Evolutionary conservation across 495 filamentous ascomycete genomes (phyloP), one percentile per base, ranked within the genome.

Genomic region (Amniculicola lignicola): DNA sequence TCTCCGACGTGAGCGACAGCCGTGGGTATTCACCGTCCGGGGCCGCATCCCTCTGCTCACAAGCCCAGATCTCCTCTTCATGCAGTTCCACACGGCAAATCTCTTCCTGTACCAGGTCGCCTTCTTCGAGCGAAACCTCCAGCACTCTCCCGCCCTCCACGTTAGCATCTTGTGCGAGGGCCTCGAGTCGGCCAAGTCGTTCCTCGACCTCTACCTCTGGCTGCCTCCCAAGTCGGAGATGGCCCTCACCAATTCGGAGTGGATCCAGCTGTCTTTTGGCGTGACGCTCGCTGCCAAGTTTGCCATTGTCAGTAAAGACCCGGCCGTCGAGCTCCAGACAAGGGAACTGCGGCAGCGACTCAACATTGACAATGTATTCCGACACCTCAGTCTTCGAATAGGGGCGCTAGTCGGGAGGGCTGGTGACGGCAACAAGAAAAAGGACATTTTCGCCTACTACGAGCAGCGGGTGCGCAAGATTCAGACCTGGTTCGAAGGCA

Each of bases 51-150:
- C 1, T 15, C 23, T 50, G 40, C 21, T 6, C 12, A 7, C 28
- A 12, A 38, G n/a, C 21, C 18, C 18, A 62, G 59, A 53, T 31
- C 51, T 56, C 14, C 46, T 62, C 12, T 54, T 55, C 46, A 53
- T 57, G 48, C 53, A 56, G 21, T 62, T 52, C 25, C 53, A 62
- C 33, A 62, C 59, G 11, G 52, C 52, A 18, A 52, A 57, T 23
- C 52, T 62, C n/a, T 62, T 52, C 44, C 51, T 62, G 11, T 57
- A 62, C 53, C 59, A 62, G 43, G 46, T 62, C 23, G 35, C 41
- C 41, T 55, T 62, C 29, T 57, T 62, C 40, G 59, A 62, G 27
- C 59, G 53, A 3, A 39, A 48, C 15, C 39, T 62, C 2, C 52
- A 56, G 16, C 52, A 49, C n/a, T 37, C n/a, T 14, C 53, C 53